These are phyloP conservation scores for Fusarium buxicola DNA, from an alignment of 2,329 filamentous ascomycete species.

Conservation along the genomic window DNA sequence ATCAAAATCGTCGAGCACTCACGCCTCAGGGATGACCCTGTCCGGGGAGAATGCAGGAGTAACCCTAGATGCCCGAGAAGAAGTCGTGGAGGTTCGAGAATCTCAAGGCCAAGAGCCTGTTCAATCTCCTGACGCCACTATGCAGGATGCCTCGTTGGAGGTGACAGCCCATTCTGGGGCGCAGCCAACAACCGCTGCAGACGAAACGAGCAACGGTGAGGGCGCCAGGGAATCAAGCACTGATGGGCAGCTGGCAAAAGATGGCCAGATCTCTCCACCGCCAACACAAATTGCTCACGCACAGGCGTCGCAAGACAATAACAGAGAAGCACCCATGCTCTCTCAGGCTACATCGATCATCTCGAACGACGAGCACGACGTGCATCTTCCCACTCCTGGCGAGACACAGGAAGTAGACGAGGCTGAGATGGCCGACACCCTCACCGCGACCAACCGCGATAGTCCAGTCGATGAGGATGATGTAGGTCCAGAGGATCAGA, in stretches of 20 bases:
- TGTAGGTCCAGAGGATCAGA: constrained; percentile 44
- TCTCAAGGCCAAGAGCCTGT: constrained; percentile 11
- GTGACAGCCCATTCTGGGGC: constrained; percentile 3
- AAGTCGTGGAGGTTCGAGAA: constrained; percentile 4
- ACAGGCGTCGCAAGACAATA: constrained; percentile 28
- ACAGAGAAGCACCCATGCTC: constrained; percentile 6
- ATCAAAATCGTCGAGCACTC: constrained; percentile 7
- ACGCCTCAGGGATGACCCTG: constrained; percentile 8
- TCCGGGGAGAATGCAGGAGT: constrained; percentile 6
- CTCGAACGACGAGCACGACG: constrained; percentile 17
- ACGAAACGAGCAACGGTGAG: constrained; percentile 10
- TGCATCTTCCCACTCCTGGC: constrained; percentile 39
- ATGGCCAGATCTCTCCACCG: constrained; percentile 40
- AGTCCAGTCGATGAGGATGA: constrained; percentile 38
- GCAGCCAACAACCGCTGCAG: constrained; percentile 3
- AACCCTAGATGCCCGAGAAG: constrained; percentile 3
- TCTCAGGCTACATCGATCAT: constrained; percentile 22
- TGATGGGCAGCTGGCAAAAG: constrained; percentile 18
- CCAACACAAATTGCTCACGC: constrained; percentile 33
- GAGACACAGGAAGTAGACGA: constrained; percentile 39
- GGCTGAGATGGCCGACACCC: constrained; percentile 30
- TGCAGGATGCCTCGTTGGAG: constrained; percentile 28
- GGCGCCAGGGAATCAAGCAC: constrained; percentile 10
- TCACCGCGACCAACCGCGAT: constrained; percentile 14
- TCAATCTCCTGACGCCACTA: constrained; percentile 30